Percentiles rank a stretch among this genome's conserved stretches.
Conservation (phyloP, 148 eudicot genomes). For the Polygonum aviculare region DNA sequence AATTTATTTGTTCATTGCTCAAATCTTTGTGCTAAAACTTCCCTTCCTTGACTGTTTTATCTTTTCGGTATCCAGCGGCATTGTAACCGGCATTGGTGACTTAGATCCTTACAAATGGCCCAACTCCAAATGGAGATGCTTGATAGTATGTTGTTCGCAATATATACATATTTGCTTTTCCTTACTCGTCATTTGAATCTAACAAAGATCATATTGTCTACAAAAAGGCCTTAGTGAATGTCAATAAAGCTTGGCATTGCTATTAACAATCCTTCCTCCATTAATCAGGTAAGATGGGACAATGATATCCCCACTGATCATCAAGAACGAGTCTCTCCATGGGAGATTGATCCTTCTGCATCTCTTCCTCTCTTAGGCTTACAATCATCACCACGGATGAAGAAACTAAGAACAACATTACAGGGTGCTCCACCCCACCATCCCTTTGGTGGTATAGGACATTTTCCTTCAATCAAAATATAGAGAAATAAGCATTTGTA, state of each 20-base stretch:
- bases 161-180: background rate
- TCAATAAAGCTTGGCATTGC: background rate
- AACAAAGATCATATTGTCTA: background rate
- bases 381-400: conserved; percentile 58
- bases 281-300: conserved; percentile 77
- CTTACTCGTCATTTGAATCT: background rate
- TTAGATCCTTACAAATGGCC: conserved; percentile 72
- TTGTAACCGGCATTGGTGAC: conserved; percentile 56
- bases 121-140: conserved; percentile 78
- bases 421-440: conserved; percentile 36
- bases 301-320: conserved; percentile 38
- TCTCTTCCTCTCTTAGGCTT: conserved; percentile 52
- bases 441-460: conserved; percentile 39
- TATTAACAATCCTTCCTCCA: background rate
- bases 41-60: background rate
- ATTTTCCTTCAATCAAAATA: background rate
- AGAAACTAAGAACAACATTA: conserved; percentile 52
- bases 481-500: background rate
- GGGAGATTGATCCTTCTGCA: conserved; percentile 80
- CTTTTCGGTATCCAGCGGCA: conserved; percentile 50
- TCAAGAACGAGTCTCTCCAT: conserved; percentile 77
- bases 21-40: background rate
- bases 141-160: conserved; percentile 38
- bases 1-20: background rate
- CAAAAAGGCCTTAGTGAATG: background rate